Evolutionary conservation across 345 rosid genomes (phyloP), one percentile per base, ranked within the genome.

Genomic region (Kandelia obovata): DNA sequence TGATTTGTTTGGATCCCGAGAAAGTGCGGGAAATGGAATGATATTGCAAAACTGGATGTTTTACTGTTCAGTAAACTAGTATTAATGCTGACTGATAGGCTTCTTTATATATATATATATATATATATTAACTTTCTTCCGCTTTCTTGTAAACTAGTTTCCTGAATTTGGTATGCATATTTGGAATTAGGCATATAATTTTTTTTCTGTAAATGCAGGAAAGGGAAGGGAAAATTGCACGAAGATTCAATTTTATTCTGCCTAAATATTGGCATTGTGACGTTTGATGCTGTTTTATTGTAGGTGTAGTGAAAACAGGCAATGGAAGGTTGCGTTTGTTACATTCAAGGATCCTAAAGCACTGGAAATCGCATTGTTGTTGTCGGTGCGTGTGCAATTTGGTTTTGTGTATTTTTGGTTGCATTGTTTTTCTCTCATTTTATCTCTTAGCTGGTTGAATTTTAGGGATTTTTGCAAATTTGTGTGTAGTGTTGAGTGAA

Each of bases 281-380:
- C 15, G 17, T 15, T 43, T 43, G 49, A 13, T 43, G 49, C 4
- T 43, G 5, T 13, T 43, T 43, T 43, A 15, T 43, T 15, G 49
- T 43, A 11, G 49, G 17, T 81, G 84, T 80, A 89, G 90, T 21
- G 97, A 90, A 62, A 47, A 81, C 75, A 87, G 83, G 5, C 71
- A 79, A 32, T 75, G 80, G 51, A 81, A 78, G 81, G 74, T 84
- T 32, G 97, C 91, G 5, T 92, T 77, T 82, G 99, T 95, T 58
- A 90, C 94, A 23, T 95, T 95, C 85, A 82, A 76, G 72, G 96
- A 95, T 46, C 83, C 96, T 0, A 88, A 87, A 79, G 96, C 99
- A 25, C 88, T 95, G 47, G 90, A 92, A 87, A 95, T 95, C 31
- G 99, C 99, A 0, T 79, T 92, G 72, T 80, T 90, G 60, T 84